Evolutionary conservation across 345 rosid species (phyloP), one percentile per base, ranked within the genome.

Genomic region (Populus simonii): DNA sequence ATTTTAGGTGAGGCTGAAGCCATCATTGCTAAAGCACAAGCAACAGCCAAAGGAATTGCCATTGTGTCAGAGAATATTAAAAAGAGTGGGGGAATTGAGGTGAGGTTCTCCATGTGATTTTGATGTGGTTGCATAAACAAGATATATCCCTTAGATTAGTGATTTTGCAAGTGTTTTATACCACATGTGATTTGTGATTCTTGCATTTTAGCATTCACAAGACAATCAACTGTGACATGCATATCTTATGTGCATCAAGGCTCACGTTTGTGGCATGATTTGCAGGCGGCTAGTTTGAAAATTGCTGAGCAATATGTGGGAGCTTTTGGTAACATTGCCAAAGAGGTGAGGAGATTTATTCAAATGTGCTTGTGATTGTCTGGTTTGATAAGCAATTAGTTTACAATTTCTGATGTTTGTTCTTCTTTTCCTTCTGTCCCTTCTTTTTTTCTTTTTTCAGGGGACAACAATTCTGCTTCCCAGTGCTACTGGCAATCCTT

Each of bases 401-500:
- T 41, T 33, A 6, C 47, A 27, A 45, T 33, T 53, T 3, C 55
- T 70, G 38, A 73, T 20, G 12, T 41, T 16, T 74, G n/a, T 8
- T 22, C 68, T 62, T 66, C 68, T 39, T 76, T 61, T 15, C 20
- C 5, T 55, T 39, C 18, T 39, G 12, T 27, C 61, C 27, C 68
- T 70, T 65, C 17, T 20, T 31, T 70, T 41, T 8, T 66, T 43
- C 4, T 55, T 77, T 68, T 62, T 20, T 36, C 74, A 94, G 99
- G 89, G 97, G 66, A 96, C 97, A 76, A 96, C 99, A 49, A 79
- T 96, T 89, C 79, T 94, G 87, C 97, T 96, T 86, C 99, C 98
- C 1, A 88, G 91, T 71, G 43, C 90, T 62, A 80, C 90, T 72
- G 85, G 79, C 35, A 91, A 87, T 81, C 97, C 97, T 74, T 87